Conservation (phyloP, 83 land plant species). For the Thuja plicata region DNA sequence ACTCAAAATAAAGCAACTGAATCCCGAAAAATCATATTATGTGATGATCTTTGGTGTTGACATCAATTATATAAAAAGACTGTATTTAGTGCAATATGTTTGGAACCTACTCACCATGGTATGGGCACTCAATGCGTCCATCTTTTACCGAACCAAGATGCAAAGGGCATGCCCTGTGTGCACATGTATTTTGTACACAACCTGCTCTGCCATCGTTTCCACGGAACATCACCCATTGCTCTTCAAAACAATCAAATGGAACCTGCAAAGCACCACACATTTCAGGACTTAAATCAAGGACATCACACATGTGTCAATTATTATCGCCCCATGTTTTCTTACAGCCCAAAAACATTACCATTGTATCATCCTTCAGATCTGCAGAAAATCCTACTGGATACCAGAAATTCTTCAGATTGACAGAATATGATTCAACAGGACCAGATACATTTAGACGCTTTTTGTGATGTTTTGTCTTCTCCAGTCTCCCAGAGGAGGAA, state of each 20-base stretch:
- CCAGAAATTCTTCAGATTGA: constrained; percentile 85
- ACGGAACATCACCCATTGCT: constrained; percentile 93
- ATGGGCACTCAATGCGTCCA: constrained; percentile 93
- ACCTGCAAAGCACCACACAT: constrained; percentile 46
- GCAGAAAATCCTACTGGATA: constrained; percentile 91
- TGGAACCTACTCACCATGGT: constrained; percentile 70
- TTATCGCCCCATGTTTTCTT: background rate
- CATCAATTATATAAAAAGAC: background rate
- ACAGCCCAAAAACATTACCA: constrained; percentile 46
- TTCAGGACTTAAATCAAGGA: constrained; percentile 1
- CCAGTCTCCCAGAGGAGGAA: constrained; percentile 15
- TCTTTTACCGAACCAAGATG: constrained; percentile 90
- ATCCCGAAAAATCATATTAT: background rate
- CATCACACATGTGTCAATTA: background rate
- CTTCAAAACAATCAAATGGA: constrained; percentile 95
- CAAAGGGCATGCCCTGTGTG: constrained; percentile 97
- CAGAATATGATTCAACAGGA: constrained; percentile 73
- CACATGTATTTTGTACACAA: constrained; percentile 92
- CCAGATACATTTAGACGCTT: constrained; percentile 77
- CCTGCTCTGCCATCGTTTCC: constrained; percentile 95
- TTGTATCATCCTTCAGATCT: constrained; percentile 73
- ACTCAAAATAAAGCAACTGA: background rate
- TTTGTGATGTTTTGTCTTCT: constrained; percentile 25
- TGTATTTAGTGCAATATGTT: background rate
- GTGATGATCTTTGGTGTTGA: background rate